phyloP scores from a whole-genome alignment of 768 basidiomycete genomes.

The Macrocybe gigantea region DNA sequence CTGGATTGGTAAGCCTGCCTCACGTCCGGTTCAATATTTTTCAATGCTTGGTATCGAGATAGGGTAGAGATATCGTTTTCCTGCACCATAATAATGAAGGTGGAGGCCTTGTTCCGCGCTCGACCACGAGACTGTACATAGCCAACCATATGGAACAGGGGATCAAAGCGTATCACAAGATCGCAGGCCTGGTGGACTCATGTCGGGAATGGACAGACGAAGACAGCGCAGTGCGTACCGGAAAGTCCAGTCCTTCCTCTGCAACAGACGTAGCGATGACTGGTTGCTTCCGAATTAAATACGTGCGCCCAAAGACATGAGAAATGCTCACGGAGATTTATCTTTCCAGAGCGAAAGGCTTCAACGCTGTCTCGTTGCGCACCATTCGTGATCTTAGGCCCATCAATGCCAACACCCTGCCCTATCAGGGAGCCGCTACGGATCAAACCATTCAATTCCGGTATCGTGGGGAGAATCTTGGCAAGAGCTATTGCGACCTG shows the following conservation, averaged over 20 bases:
- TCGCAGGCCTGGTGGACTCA: conserved; percentile 66
- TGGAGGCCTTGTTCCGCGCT: conserved; percentile 70
- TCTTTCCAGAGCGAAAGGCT: conserved; percentile 55
- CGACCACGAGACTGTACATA: conserved; percentile 89
- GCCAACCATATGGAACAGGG: conserved; percentile 74
- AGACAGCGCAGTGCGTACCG: conserved; percentile 34
- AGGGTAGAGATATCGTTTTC: conserved; percentile 50
- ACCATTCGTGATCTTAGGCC: conserved; percentile 30
- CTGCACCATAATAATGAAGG: conserved; percentile 78
- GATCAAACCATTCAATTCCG: conserved; percentile 51
- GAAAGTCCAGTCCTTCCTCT: conserved; percentile 91
- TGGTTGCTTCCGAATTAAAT: conserved; percentile 15
- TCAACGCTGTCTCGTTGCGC: conserved; percentile 56
- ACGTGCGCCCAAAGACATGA: not conserved
- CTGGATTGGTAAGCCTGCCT: conserved; percentile 56
- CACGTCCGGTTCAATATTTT: conserved; percentile 58
- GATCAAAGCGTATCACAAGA: conserved; percentile 81
- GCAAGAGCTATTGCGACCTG: conserved; percentile 72
- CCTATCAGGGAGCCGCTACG: conserved; percentile 66
- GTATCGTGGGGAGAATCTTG: conserved; percentile 53
- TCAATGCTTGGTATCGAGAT: conserved; percentile 52
- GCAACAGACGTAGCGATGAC: conserved; percentile 85
- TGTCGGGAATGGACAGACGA: not conserved
- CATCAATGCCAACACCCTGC: conserved; percentile 46
- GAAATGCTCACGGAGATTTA: conserved; percentile 58